Evolutionary conservation across 2,329 filamentous ascomycete species (phyloP).

Genomic region (Beauveria caledonica): DNA sequence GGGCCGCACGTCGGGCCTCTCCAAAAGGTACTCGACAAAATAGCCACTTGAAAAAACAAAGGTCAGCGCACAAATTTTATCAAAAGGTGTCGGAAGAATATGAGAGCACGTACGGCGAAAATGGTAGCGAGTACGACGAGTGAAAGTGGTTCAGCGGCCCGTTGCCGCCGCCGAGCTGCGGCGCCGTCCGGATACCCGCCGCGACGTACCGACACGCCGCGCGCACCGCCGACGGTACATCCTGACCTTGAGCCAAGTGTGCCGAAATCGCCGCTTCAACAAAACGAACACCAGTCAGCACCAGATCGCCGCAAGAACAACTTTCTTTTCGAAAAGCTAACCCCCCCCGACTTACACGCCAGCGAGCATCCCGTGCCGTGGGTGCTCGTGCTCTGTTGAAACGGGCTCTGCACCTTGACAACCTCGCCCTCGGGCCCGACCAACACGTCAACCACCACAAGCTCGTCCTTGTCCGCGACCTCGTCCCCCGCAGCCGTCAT

Average conservation of each 20-base stretch:
- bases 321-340: too few species aligned
- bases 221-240: constrained; percentile 52
- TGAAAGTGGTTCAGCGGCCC: constrained; percentile 76
- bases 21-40: constrained; percentile 77
- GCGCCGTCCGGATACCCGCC: constrained; percentile 58
- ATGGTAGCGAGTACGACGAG: constrained; percentile 59
- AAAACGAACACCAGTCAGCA: not conserved
- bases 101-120: constrained; percentile 46
- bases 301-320: not conserved
- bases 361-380: constrained; percentile 94
- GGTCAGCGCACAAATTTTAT: not conserved
- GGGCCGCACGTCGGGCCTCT: constrained; percentile 61
- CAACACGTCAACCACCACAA: constrained; percentile 67
- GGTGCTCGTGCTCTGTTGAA: constrained; percentile 68
- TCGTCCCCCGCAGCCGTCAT: constrained; percentile 56
- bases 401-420: constrained; percentile 60
- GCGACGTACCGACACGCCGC: constrained; percentile 65
- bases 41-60: constrained; percentile 46
- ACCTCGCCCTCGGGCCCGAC: constrained; percentile 49
- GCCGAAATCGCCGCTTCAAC: constrained; percentile 60
- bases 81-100: not conserved
- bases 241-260: constrained; percentile 54
- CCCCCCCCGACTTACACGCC: constrained; percentile 54
- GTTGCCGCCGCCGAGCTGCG: constrained; percentile 55
- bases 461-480: constrained; percentile 49